Conservation (phyloP, 306 rosid species). For the Macrotyloma uniflorum region DNA sequence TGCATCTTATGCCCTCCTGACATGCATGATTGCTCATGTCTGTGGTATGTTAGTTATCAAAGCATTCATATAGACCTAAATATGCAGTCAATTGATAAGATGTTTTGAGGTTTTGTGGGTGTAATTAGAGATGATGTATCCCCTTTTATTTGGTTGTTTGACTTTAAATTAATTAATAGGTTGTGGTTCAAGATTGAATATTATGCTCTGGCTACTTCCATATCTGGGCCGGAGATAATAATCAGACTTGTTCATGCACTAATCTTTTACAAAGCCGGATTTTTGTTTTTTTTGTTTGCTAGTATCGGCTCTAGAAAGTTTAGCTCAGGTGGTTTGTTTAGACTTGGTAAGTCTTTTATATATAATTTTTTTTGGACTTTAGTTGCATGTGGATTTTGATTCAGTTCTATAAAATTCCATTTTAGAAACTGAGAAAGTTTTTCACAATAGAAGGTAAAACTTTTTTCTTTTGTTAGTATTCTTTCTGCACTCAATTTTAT, state of each 20-base stretch:
- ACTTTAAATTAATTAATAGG: not conserved
- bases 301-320: not conserved
- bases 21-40: slow-evolving; percentile 95
- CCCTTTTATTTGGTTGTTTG: slow-evolving; percentile 20
- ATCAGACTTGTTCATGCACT: not conserved
- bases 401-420: not conserved
- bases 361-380: not conserved
- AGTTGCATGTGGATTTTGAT: not conserved
- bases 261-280: not conserved
- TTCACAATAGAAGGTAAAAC: not conserved
- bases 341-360: not conserved
- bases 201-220: not conserved
- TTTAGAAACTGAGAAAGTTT: not conserved
- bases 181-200: not conserved
- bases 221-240: not conserved
- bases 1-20: slow-evolving; percentile 92
- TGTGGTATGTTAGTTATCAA: slow-evolving; percentile 68
- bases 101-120: not conserved
- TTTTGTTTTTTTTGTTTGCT: not conserved
- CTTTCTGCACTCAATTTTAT: not conserved
- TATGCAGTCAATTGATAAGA: not conserved
- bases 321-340: slow-evolving; percentile 1
- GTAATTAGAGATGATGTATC: not conserved
- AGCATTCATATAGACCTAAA: not conserved
- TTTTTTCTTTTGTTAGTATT: not conserved